Evolutionary conservation across 2,329 filamentous ascomycete species (phyloP).

Genomic region (Pyricularia sp.): DNA sequence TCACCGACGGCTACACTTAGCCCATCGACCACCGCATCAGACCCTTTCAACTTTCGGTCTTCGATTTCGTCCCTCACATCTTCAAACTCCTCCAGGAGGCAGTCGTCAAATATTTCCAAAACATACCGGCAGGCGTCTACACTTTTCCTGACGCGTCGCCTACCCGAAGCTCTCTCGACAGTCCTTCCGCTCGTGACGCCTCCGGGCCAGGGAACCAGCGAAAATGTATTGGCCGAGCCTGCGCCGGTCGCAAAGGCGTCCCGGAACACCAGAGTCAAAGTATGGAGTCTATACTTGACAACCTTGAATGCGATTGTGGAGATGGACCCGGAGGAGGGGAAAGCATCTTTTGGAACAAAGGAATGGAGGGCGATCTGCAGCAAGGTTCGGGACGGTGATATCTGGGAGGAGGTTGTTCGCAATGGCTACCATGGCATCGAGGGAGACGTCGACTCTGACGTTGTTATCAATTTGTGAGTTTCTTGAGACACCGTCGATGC

Average conservation of each 20-base stretch:
- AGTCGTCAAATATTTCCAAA: slow-evolving; percentile 71
- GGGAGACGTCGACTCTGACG: slow-evolving; percentile 86
- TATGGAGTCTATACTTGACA: slow-evolving; percentile 95
- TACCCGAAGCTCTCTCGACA: slow-evolving; percentile 81
- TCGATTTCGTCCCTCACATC: slow-evolving; percentile 49
- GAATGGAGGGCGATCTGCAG: slow-evolving; percentile 75
- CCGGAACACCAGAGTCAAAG: slow-evolving; percentile 77
- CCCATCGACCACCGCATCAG: slow-evolving; percentile 28
- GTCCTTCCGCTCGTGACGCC: slow-evolving; percentile 73
- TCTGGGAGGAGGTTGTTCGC: slow-evolving; percentile 91
- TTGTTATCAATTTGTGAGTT: slow-evolving; percentile 76
- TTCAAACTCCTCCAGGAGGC: slow-evolving; percentile 53
- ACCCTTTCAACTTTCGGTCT: slow-evolving; percentile 42
- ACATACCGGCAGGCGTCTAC: slow-evolving; percentile 91
- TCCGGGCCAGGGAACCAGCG: slow-evolving; percentile 20
- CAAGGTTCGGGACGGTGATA: slow-evolving; percentile 76
- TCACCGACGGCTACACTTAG: slow-evolving; percentile 33
- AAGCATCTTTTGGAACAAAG: slow-evolving; percentile 73
- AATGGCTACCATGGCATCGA: slow-evolving; percentile 84
- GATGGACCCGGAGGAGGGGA: slow-evolving; percentile 82
- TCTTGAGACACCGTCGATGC: not conserved
- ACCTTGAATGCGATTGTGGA: slow-evolving; percentile 87
- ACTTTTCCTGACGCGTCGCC: slow-evolving; percentile 85
- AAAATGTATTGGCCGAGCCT: slow-evolving; percentile 31
- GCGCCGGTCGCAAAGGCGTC: slow-evolving; percentile 75